Conservation (phyloP, 176 grass and related monocot species). For the Bothriochloa decipiens region DNA sequence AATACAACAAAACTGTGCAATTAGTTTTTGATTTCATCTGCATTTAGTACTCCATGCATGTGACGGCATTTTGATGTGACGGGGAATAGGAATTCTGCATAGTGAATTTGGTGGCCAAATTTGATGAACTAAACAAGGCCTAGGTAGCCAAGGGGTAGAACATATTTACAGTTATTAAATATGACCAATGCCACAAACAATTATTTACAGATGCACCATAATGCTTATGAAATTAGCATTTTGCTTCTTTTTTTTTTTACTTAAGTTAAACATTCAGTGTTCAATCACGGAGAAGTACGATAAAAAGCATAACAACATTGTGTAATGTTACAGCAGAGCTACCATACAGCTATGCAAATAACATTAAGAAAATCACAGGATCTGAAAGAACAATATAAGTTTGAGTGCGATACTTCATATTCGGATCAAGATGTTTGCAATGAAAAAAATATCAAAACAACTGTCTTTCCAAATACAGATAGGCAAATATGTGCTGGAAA, state of each 20-base stretch:
- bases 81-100: too few relatives aligned
- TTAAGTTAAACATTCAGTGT: slow-evolving; percentile 1
- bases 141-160: background rate
- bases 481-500: background rate
- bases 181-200: background rate
- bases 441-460: background rate
- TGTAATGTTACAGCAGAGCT: background rate
- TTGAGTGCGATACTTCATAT: background rate
- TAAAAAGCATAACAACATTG: background rate
- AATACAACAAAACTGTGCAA: too few relatives aligned
- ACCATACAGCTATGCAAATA: background rate
- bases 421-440: background rate
- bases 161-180: background rate
- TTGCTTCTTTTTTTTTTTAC: background rate
- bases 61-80: too few relatives aligned
- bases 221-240: background rate
- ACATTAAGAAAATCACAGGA: background rate
- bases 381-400: background rate
- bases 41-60: too few relatives aligned
- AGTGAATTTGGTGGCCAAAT: too few relatives aligned
- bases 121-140: too few relatives aligned
- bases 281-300: background rate
- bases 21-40: too few relatives aligned
- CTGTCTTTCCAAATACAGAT: background rate
- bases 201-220: background rate